Conservation (phyloP, 768 basidiomycete genomes). For the Termitomyces sp. region DNA sequence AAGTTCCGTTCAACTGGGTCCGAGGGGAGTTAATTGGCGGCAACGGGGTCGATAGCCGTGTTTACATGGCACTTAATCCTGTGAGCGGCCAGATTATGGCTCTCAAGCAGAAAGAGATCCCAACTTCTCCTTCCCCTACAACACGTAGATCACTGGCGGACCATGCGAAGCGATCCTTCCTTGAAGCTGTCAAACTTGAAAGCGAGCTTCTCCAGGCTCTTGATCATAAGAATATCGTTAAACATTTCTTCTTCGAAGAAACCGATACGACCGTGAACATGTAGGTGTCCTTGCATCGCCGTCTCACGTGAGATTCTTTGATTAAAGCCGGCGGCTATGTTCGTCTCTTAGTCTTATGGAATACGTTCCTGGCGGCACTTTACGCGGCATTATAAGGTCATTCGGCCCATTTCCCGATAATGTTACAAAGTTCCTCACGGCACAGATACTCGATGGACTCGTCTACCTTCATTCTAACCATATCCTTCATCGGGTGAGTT, state of each 20-base stretch:
- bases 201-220: conserved; percentile 92
- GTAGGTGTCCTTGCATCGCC: conserved; percentile 41
- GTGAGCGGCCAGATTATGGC: conserved; percentile 97
- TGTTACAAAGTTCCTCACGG: conserved; percentile 86
- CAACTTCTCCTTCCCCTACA: conserved; percentile 20
- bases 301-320: neutral
- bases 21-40: conserved; percentile 96
- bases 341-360: conserved; percentile 77
- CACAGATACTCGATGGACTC: conserved; percentile 85
- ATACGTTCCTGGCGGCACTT: conserved; percentile 95
- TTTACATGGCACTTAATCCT: conserved; percentile 92
- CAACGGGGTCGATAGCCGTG: conserved; percentile 91
- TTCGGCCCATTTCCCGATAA: conserved; percentile 89
- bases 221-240: conserved; percentile 94
- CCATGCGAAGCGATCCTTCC: conserved; percentile 81
- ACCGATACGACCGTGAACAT: conserved; percentile 83
- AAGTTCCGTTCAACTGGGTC: conserved; percentile 94
- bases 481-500: conserved; percentile 81
- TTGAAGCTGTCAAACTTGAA: conserved; percentile 88
- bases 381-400: conserved; percentile 78
- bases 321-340: neutral
- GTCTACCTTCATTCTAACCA: conserved; percentile 88
- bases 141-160: neutral
- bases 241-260: conserved; percentile 91
- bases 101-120: conserved; percentile 96